Conservation (phyloP, 768 basidiomycete species). For the Crassisporium funariophilum region DNA sequence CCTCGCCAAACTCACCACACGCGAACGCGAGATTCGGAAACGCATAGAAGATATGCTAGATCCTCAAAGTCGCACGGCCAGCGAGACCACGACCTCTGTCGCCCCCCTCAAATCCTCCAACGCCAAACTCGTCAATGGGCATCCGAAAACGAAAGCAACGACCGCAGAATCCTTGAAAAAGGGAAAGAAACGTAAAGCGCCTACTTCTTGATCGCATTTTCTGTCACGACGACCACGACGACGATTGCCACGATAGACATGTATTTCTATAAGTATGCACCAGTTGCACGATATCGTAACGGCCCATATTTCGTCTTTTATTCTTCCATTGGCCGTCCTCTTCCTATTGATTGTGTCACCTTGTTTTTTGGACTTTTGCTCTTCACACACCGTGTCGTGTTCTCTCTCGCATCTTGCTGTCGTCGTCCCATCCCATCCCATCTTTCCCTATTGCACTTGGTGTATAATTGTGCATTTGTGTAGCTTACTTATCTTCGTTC, state of each 20-base stretch:
- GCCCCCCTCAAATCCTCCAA: slow-evolving; percentile 39
- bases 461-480: no score
- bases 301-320: no score
- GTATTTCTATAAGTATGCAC: slow-evolving; percentile 25
- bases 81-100: slow-evolving; percentile 31
- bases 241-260: slow-evolving; percentile 22
- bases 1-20: slow-evolving; percentile 64
- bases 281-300: no score
- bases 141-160: slow-evolving; percentile 42
- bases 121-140: slow-evolving; percentile 48
- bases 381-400: no score
- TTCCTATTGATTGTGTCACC: no score
- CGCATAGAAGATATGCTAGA: slow-evolving; percentile 74
- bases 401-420: no score
- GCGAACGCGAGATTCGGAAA: slow-evolving; percentile 78
- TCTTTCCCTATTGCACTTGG: no score
- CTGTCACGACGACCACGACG: no score
- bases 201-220: slow-evolving; percentile 31
- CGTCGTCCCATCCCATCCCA: no score
- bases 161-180: slow-evolving; percentile 53
- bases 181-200: slow-evolving; percentile 58
- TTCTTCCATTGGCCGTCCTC: no score
- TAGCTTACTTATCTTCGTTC: no score
- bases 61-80: slow-evolving; percentile 35
- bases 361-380: no score